Conservation (phyloP, 2,329 filamentous ascomycete species). For the Neoascochyta sp. region DNA sequence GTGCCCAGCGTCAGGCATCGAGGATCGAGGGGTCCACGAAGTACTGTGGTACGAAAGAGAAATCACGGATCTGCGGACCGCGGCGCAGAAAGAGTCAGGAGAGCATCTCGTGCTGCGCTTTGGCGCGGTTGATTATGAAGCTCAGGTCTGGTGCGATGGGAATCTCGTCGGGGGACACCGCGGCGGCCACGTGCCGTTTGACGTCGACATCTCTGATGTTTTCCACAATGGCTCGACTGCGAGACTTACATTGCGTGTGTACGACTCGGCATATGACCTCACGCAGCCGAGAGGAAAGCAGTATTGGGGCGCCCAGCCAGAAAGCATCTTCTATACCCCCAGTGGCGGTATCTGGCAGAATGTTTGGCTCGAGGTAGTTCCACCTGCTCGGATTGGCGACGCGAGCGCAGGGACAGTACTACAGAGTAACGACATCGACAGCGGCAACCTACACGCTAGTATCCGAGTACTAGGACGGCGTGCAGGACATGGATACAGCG, state of each 20-base stretch:
- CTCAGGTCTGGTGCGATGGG: constrained; percentile 56
- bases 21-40: constrained; percentile 60
- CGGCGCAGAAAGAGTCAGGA: constrained; percentile 40
- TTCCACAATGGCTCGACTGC: constrained; percentile 17
- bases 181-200: constrained; percentile 58
- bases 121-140: constrained; percentile 61
- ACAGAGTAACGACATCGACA: constrained; percentile 52
- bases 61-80: constrained; percentile 50
- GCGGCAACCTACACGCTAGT: constrained; percentile 50
- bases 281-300: constrained; percentile 66
- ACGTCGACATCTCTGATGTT: constrained; percentile 55
- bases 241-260: constrained; percentile 55
- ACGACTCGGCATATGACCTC: constrained; percentile 62
- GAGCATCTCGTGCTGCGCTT: constrained; percentile 52
- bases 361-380: constrained; percentile 57
- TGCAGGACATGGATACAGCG: constrained; percentile 45
- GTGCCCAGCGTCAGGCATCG: constrained; percentile 59
- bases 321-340: constrained; percentile 59
- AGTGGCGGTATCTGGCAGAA: constrained; percentile 58
- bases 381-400: constrained; percentile 51
- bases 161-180: constrained; percentile 52
- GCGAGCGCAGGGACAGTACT: constrained; percentile 58
- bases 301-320: constrained; percentile 59
- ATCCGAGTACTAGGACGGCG: constrained; percentile 51
- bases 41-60: constrained; percentile 62